Evolutionary conservation across 2,329 filamentous ascomycete species (phyloP).

Genomic region (Boeremia lycopersici): DNA sequence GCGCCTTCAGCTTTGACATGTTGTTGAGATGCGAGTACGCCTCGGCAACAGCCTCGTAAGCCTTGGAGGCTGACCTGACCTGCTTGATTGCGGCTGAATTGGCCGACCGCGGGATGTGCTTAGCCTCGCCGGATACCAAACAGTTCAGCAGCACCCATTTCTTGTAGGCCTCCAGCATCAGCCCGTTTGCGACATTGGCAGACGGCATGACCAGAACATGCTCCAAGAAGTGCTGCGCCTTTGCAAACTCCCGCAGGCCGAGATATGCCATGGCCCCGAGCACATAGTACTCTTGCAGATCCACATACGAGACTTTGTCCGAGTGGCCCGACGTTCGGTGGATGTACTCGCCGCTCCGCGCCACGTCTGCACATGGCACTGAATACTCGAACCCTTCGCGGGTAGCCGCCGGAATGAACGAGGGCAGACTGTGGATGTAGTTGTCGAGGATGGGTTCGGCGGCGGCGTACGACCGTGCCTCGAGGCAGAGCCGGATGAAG

Average conservation of each 20-base stretch:
- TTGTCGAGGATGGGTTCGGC: slow-evolving; percentile 68
- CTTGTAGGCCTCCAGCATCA: slow-evolving; percentile 90
- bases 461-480: slow-evolving; percentile 59
- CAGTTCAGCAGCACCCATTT: slow-evolving; percentile 84
- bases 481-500: slow-evolving; percentile 63
- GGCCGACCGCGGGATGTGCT: slow-evolving; percentile 62
- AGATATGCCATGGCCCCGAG: slow-evolving; percentile 57
- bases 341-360: slow-evolving; percentile 63
- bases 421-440: slow-evolving; percentile 69
- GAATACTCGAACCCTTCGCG: slow-evolving; percentile 48
- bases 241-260: slow-evolving; percentile 49
- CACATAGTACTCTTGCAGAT: slow-evolving; percentile 63
- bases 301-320: slow-evolving; percentile 56
- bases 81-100: slow-evolving; percentile 60
- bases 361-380: slow-evolving; percentile 49
- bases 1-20: slow-evolving; percentile 64
- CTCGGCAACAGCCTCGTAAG: slow-evolving; percentile 73
- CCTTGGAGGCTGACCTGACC: slow-evolving; percentile 65
- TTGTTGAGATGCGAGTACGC: slow-evolving; percentile 63
- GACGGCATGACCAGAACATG: slow-evolving; percentile 67
- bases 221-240: slow-evolving; percentile 56
- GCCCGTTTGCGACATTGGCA: slow-evolving; percentile 68
- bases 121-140: slow-evolving; percentile 67
- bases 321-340: slow-evolving; percentile 64
- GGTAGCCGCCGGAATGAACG: slow-evolving; percentile 33